Conservation (phyloP, 1,284 basidiomycete genomes). For the Stereum hirsutum region DNA sequence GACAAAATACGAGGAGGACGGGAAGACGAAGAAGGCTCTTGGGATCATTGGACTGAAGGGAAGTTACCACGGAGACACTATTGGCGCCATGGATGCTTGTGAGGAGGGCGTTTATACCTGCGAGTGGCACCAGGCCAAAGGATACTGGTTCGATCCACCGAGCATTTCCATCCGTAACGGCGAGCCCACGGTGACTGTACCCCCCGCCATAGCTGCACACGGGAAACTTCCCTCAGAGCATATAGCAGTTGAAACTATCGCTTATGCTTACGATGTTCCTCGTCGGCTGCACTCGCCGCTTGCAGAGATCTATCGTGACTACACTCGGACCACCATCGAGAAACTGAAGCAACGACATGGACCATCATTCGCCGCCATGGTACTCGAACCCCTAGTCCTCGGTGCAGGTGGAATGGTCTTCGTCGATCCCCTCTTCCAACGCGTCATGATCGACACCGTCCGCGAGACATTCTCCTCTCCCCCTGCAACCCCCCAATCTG, state of each 20-base stretch:
- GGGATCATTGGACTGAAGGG: slow-evolving; percentile 87
- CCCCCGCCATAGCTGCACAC: slow-evolving; percentile 30
- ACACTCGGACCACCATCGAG: slow-evolving; percentile 51
- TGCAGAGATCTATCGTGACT: slow-evolving; percentile 52
- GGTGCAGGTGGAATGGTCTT: slow-evolving; percentile 98
- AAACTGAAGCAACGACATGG: slow-evolving; percentile 31
- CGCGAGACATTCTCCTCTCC: slow-evolving; percentile 34
- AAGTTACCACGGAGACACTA: slow-evolving; percentile 97
- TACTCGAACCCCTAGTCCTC: slow-evolving; percentile 90
- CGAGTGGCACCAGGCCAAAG: slow-evolving; percentile 93
- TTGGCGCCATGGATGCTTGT: slow-evolving; percentile 95
- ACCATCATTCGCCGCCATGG: slow-evolving; percentile 58
- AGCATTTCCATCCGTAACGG: slow-evolving; percentile 65
- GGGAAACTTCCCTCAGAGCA: slow-evolving; percentile 14
- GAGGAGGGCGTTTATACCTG: slow-evolving; percentile 90
- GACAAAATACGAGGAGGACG: not conserved
- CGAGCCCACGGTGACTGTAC: slow-evolving; percentile 49
- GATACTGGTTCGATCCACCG: slow-evolving; percentile 91
- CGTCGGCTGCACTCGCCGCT: slow-evolving; percentile 53
- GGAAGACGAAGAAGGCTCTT: slow-evolving; percentile 43
- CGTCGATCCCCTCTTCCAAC: slow-evolving; percentile 95
- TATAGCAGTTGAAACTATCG: slow-evolving; percentile 34
- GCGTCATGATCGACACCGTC: slow-evolving; percentile 77
- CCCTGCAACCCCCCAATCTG: slow-evolving; percentile 5
- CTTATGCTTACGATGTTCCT: slow-evolving; percentile 68